Conservation (phyloP, 108 stramenopile species). For the Schizochytrium sp. region DNA sequence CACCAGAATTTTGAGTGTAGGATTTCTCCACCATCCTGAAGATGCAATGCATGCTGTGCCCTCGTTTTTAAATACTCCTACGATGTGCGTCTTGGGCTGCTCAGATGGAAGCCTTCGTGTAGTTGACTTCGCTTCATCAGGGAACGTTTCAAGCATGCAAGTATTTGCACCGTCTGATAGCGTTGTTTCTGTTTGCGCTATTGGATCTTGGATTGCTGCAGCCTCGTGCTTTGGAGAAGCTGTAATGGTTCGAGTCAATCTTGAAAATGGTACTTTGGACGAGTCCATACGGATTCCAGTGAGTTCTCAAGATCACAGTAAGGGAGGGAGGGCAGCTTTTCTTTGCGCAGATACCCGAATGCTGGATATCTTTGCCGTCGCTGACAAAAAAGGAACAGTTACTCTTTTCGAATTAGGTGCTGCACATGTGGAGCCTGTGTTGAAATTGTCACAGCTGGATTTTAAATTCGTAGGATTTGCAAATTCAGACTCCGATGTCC, state of each 20-base stretch:
- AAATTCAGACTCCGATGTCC: background rate
- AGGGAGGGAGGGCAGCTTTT: too few relatives aligned
- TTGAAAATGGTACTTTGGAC: too few relatives aligned
- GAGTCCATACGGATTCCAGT: too few relatives aligned
- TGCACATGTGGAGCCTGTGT: too few relatives aligned
- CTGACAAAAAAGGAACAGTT: too few relatives aligned
- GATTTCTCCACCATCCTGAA: background rate
- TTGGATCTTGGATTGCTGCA: background rate
- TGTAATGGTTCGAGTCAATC: background rate
- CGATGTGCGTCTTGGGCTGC: background rate
- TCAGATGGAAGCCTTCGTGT: conserved; percentile 6
- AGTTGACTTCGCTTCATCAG: background rate
- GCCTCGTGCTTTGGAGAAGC: background rate
- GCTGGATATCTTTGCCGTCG: too few relatives aligned
- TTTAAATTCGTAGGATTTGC: too few relatives aligned
- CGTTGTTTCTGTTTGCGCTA: background rate
- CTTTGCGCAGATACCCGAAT: too few relatives aligned
- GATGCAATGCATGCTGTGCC: background rate
- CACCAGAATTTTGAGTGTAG: background rate
- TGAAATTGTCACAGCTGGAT: too few relatives aligned
- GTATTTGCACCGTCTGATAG: background rate
- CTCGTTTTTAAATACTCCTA: background rate
- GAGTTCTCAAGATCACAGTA: too few relatives aligned
- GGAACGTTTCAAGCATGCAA: background rate
- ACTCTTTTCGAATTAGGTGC: too few relatives aligned